These are phyloP conservation scores for Alternaria sp. DNA, from an alignment of 2,329 filamentous ascomycete genomes.

Conservation along the genomic window DNA sequence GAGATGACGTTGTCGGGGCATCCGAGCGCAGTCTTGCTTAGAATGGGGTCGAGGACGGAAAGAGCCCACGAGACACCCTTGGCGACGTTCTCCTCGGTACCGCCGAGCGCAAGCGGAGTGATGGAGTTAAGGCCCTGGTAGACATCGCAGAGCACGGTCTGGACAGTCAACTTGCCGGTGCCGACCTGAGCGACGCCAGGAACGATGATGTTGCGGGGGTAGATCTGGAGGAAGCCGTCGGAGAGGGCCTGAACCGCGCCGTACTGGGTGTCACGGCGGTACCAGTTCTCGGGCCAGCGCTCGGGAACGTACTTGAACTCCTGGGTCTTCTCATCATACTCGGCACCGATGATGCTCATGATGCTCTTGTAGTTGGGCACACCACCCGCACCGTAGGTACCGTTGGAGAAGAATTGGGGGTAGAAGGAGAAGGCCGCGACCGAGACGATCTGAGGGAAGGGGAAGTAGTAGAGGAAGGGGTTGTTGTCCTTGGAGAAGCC, in stretches of 20 bases:
- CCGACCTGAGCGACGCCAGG: conserved; percentile 38
- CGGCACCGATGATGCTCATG: conserved; percentile 56
- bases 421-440: conserved; percentile 52
- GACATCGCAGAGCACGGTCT: conserved; percentile 43
- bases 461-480: conserved; percentile 49
- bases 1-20: conserved; percentile 37
- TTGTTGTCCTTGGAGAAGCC: conserved; percentile 51
- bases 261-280: conserved; percentile 55
- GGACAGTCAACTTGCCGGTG: conserved; percentile 38
- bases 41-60: conserved; percentile 35
- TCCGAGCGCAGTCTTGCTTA: conserved; percentile 40
- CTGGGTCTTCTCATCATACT: conserved; percentile 51
- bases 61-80: conserved; percentile 38
- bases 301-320: conserved; percentile 58
- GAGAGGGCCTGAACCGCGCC: conserved; percentile 48
- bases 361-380: conserved; percentile 43
- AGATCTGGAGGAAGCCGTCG: conserved; percentile 43
- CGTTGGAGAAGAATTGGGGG: conserved; percentile 42
- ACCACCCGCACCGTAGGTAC: conserved; percentile 45
- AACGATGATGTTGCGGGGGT: conserved; percentile 41
- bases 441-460: conserved; percentile 54
- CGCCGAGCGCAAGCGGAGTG: conserved; percentile 40
- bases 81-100: conserved; percentile 24
- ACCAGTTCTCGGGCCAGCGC: conserved; percentile 62
- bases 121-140: conserved; percentile 47